These are phyloP conservation scores for Hirsutella minnesotensis DNA, from an alignment of 2,329 filamentous ascomycete genomes.

Conservation along the genomic window DNA sequence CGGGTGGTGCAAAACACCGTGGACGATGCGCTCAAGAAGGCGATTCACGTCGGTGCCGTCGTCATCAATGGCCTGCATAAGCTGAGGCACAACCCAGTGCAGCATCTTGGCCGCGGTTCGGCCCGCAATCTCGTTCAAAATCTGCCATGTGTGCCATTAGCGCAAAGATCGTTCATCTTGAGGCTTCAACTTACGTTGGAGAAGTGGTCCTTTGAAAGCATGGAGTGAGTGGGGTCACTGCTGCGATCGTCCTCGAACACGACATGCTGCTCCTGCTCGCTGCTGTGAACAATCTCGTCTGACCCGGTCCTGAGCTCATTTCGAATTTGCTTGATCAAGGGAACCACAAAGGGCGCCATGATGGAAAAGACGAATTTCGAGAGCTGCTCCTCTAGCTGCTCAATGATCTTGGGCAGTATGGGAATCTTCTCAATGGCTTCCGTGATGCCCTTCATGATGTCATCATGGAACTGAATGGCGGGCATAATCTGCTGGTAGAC, in stretches of 20 bases:
- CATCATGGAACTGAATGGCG: slow-evolving; percentile 82
- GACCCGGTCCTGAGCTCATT: slow-evolving; percentile 77
- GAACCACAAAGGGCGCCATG: slow-evolving; percentile 76
- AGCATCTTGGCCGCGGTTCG: slow-evolving; percentile 69
- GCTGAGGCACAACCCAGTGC: slow-evolving; percentile 76
- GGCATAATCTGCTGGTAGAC: slow-evolving; percentile 75
- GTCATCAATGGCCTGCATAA: slow-evolving; percentile 82
- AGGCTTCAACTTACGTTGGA: slow-evolving; percentile 47
- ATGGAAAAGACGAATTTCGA: slow-evolving; percentile 87
- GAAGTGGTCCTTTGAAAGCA: slow-evolving; percentile 95
- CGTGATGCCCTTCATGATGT: slow-evolving; percentile 68
- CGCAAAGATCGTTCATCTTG: not conserved
- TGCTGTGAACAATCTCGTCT: slow-evolving; percentile 76
- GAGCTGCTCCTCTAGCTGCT: slow-evolving; percentile 78
- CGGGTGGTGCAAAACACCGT: slow-evolving; percentile 80
- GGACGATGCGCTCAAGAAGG: slow-evolving; percentile 64
- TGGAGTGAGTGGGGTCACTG: slow-evolving; percentile 82
- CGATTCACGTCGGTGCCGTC: slow-evolving; percentile 56
- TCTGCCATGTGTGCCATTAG: slow-evolving; percentile 19
- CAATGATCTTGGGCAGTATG: slow-evolving; percentile 70
- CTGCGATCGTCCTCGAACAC: slow-evolving; percentile 72
- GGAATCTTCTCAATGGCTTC: slow-evolving; percentile 76
- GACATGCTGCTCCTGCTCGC: slow-evolving; percentile 70
- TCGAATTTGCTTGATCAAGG: slow-evolving; percentile 79
- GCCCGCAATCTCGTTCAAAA: slow-evolving; percentile 81